A percentile compares a stretch with the other conserved stretches of the same genome.
Conservation (phyloP, 768 basidiomycete species). For the Lentinula edodes region DNA sequence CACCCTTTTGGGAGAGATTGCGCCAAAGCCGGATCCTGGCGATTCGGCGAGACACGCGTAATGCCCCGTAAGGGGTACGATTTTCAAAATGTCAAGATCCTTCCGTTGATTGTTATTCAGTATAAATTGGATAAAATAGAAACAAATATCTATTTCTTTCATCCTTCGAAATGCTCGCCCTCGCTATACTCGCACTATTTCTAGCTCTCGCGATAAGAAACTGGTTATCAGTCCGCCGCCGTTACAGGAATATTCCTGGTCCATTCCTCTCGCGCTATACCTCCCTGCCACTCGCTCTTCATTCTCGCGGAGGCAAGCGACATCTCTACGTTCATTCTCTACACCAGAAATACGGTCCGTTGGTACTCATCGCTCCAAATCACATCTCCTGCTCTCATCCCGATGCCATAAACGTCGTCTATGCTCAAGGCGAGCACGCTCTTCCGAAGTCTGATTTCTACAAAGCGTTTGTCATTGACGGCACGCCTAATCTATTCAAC, state of each 20-base stretch:
- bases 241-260: neutral
- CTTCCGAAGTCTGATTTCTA: slow-evolving; percentile 8
- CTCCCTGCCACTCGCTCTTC: neutral
- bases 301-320: slow-evolving; percentile 4
- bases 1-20: neutral
- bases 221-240: neutral
- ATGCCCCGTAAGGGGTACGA: neutral
- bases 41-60: neutral
- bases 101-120: neutral
- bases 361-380: slow-evolving; percentile 4
- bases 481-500: slow-evolving; percentile 1
- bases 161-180: neutral
- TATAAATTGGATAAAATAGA: neutral
- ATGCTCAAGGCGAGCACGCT: slow-evolving; percentile 2
- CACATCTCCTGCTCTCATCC: slow-evolving; percentile 7
- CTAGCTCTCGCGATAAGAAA: neutral
- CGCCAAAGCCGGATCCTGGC: neutral
- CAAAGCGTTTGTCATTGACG: slow-evolving; percentile 3
- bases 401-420: slow-evolving; percentile 4
- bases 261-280: neutral
- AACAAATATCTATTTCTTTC: neutral
- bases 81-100: neutral
- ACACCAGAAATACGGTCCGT: slow-evolving; percentile 4
- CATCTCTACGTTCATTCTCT: neutral
- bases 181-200: neutral